Conservation (phyloP, 805 yeast species). For the Cyberlindnera mycetangii region DNA sequence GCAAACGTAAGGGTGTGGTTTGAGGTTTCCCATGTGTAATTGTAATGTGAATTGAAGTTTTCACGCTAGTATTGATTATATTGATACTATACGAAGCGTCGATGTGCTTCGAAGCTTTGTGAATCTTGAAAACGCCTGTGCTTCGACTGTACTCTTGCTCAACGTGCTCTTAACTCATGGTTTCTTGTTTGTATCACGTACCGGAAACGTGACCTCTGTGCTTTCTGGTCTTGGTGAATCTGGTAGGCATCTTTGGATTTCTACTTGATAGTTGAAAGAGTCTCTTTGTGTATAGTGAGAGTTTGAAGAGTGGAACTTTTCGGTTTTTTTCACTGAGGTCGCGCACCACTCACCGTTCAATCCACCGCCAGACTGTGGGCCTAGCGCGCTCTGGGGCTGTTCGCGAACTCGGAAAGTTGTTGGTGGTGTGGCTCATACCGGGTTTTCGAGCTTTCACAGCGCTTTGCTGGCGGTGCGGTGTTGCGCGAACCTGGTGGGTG, state of each 20-base stretch:
- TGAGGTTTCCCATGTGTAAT: too few relatives aligned
- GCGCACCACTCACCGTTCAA: conserved; percentile 5
- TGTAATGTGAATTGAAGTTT: too few relatives aligned
- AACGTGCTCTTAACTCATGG: conserved; percentile 1
- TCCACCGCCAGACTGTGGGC: conserved; percentile 1
- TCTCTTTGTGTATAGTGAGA: conserved; percentile 6
- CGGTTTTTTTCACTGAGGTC: conserved; percentile 21
- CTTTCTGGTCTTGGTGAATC: conserved; percentile 99
- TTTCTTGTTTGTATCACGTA: conserved; percentile 45
- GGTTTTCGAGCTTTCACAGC: background rate
- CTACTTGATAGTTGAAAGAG: conserved; percentile 21
- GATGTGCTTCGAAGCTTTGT: too few relatives aligned
- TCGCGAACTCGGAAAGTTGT: conserved; percentile 2
- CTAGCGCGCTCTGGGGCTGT: background rate
- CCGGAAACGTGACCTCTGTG: conserved; percentile 99
- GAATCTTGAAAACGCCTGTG: background rate
- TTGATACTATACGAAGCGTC: too few relatives aligned
- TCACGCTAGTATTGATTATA: too few relatives aligned
- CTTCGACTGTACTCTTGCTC: background rate
- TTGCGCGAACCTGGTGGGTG: conserved; percentile 1
- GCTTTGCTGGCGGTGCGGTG: background rate
- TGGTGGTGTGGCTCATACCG: conserved; percentile 2
- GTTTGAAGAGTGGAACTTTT: conserved; percentile 20
- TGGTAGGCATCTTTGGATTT: conserved; percentile 82
- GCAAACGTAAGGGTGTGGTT: too few relatives aligned